These are phyloP conservation scores for Plantago lanceolata DNA, from an alignment of 305 asterid genomes.

Conservation along the genomic window DNA sequence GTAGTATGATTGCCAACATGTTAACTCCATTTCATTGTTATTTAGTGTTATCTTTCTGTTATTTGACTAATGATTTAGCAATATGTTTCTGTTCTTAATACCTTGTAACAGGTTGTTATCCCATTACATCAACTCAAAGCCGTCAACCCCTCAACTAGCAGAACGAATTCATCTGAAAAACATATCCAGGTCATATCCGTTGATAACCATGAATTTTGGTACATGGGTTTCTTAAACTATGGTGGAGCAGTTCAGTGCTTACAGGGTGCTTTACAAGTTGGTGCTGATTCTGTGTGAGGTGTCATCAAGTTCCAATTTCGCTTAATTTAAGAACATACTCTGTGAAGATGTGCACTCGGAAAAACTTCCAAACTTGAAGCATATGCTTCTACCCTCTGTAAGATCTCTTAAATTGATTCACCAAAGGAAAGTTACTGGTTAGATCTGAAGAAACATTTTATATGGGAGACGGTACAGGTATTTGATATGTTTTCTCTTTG, in stretches of 20 bases:
- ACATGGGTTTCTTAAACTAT: conserved; percentile 83
- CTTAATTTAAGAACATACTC: not conserved
- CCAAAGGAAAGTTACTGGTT: not conserved
- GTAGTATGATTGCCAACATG: not conserved
- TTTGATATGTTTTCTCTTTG: not conserved
- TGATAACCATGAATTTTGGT: conserved; percentile 96
- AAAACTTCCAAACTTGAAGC: not conserved
- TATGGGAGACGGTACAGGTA: not conserved
- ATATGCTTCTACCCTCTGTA: conserved; percentile 1
- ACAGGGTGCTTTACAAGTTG: conserved; percentile 46
- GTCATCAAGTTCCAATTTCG: not conserved
- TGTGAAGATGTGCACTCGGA: not conserved
- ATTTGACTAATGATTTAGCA: not conserved
- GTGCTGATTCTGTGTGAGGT: conserved; percentile 44
- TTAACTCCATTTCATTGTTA: not conserved
- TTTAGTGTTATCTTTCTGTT: not conserved
- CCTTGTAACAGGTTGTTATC: conserved; percentile 62
- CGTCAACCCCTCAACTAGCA: conserved; percentile 74
- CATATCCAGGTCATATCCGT: conserved; percentile 82
- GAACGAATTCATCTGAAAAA: conserved; percentile 68
- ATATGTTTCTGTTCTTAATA: not conserved
- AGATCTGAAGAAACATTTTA: not conserved
- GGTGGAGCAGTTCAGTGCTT: conserved; percentile 64
- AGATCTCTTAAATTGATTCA: conserved; percentile 1
- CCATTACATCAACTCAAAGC: conserved; percentile 93